These are phyloP conservation scores for Fragosphaeria purpurea DNA, from an alignment of 2,329 filamentous ascomycete genomes.

Conservation along the genomic window DNA sequence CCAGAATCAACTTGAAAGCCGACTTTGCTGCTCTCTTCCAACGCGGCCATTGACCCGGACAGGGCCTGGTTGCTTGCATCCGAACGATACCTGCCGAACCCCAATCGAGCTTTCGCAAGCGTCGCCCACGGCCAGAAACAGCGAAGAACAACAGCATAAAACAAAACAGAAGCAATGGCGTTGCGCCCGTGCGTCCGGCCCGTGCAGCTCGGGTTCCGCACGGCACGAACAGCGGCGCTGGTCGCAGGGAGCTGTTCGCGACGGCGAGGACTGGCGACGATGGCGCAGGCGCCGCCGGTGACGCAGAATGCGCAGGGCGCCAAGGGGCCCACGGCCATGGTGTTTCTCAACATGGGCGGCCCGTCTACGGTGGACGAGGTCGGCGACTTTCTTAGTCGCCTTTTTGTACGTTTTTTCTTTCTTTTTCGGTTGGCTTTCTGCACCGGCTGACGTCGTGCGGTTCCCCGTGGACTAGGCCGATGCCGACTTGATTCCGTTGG, in stretches of 20 bases:
- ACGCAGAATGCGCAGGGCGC: constrained; percentile 63
- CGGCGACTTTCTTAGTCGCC: constrained; percentile 73
- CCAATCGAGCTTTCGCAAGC: neutral
- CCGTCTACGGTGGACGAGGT: constrained; percentile 85
- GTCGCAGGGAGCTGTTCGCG: constrained; percentile 16
- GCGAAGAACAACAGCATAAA: neutral
- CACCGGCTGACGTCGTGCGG: no score
- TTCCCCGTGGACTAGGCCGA: constrained; percentile 53
- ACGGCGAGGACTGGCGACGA: constrained; percentile 46
- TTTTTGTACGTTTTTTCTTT: constrained; percentile 60
- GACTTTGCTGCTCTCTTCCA: no score
- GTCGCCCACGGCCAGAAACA: neutral
- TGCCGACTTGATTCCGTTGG: constrained; percentile 89
- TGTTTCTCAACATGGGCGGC: constrained; percentile 98
- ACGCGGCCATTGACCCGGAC: no score
- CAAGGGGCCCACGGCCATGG: constrained; percentile 87
- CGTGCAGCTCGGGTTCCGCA: constrained; percentile 5
- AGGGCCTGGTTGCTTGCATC: no score
- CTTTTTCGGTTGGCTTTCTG: neutral
- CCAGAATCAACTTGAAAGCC: no score
- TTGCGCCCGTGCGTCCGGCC: constrained; percentile 24
- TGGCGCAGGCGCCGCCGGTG: constrained; percentile 54
- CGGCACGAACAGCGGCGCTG: neutral
- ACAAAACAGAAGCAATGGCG: constrained; percentile 1
- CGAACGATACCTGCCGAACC: no score